Conservation (phyloP, 768 basidiomycete species). For the Rhodosporidiobolus sp. region DNA sequence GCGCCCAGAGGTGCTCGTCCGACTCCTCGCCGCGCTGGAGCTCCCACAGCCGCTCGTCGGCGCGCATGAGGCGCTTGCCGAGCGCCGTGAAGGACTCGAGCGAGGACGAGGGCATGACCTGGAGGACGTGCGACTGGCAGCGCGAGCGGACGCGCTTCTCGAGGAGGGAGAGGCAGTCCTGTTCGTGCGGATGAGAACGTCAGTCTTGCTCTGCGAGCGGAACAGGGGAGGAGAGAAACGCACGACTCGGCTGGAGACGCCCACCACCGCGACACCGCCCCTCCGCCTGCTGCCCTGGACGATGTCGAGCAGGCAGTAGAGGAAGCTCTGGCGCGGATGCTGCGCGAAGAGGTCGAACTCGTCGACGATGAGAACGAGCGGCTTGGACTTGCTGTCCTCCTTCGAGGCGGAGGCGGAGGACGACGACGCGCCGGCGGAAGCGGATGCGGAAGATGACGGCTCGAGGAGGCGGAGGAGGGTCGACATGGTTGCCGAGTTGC, state of each 20-base stretch:
- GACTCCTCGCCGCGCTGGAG: background rate
- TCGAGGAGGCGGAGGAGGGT: conserved; percentile 43
- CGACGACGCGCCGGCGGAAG: conserved; percentile 35
- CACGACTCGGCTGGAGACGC: conserved; percentile 72
- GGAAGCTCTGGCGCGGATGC: conserved; percentile 83
- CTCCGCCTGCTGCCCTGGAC: conserved; percentile 76
- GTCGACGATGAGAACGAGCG: conserved; percentile 76
- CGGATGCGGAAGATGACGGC: conserved; percentile 28
- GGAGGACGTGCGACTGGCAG: conserved; percentile 86
- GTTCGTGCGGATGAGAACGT: background rate
- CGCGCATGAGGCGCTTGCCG: conserved; percentile 55
- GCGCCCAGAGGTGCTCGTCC: conserved; percentile 47
- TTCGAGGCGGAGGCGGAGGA: conserved; percentile 54
- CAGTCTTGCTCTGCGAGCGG: background rate
- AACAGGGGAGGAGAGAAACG: conserved; percentile 10
- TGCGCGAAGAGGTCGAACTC: conserved; percentile 89
- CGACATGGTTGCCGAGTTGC: conserved; percentile 42
- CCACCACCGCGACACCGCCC: conserved; percentile 60
- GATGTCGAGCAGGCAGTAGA: conserved; percentile 93
- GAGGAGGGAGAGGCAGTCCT: conserved; percentile 77
- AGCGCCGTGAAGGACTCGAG: conserved; percentile 57
- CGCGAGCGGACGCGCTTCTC: conserved; percentile 97
- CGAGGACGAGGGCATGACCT: conserved; percentile 63
- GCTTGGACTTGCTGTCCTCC: conserved; percentile 46
- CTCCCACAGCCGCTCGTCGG: conserved; percentile 46